Percentiles rank a stretch among this genome's conserved stretches.
These are phyloP conservation scores for Cucurbita moschata DNA, from an alignment of 306 rosid genomes.

Conservation along the genomic window DNA sequence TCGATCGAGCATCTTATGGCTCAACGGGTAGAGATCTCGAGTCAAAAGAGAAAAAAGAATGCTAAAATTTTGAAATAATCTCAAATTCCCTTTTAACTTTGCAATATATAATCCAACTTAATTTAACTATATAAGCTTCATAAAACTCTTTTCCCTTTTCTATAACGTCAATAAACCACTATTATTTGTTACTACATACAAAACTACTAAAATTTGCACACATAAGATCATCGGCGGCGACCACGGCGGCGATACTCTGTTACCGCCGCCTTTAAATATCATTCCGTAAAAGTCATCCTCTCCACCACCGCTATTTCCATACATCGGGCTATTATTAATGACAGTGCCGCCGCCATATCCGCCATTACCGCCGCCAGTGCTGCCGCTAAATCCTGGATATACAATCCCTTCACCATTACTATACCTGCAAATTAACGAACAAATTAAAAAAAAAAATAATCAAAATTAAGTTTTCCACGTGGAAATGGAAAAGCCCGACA, in stretches of 20 bases:
- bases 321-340: not conserved
- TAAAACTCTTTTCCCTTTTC: not conserved
- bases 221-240: not conserved
- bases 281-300: not conserved
- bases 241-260: not conserved
- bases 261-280: not conserved
- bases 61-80: not conserved
- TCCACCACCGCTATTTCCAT: not conserved
- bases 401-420: not conserved
- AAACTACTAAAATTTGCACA: not conserved
- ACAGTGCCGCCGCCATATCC: not conserved
- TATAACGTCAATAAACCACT: not conserved
- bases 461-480: not conserved
- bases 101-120: not conserved
- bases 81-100: not conserved
- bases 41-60: not conserved
- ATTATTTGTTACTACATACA: not conserved
- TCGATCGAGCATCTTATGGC: no score
- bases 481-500: not conserved
- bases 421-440: not conserved
- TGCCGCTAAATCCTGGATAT: conserved; percentile 1
- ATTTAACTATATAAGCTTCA: not conserved
- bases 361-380: not conserved
- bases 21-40: no score
- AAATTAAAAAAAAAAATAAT: not conserved